A percentile compares a stretch with the other conserved stretches of the same genome.
Conservation (phyloP, 208 protist genomes). For the Plasmodiophora brassicae region DNA sequence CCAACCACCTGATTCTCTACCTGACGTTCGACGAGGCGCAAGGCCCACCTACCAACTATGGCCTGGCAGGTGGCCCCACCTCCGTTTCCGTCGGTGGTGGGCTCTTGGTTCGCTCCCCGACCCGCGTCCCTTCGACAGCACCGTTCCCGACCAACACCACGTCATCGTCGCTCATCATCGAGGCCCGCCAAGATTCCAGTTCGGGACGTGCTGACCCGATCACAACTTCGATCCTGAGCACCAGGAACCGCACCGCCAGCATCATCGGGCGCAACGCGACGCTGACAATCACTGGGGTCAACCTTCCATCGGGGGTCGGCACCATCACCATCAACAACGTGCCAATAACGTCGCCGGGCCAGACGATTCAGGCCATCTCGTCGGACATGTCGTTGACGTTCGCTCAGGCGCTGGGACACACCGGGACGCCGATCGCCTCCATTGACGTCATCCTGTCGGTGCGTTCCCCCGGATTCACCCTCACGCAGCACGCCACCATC, state of each 20-base stretch:
- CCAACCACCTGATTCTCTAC: neutral
- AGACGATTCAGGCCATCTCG: too few species aligned
- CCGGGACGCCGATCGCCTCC: neutral
- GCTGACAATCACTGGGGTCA: too few species aligned
- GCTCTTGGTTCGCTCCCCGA: neutral
- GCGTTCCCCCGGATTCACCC: neutral
- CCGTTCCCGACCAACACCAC: neutral
- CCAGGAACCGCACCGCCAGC: too few species aligned
- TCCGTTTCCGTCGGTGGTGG: neutral
- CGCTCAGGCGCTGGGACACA: neutral
- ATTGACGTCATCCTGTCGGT: neutral
- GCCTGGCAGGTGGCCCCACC: too few species aligned
- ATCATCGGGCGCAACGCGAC: too few species aligned
- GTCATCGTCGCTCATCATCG: neutral
- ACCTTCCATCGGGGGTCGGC: too few species aligned
- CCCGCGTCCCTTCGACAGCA: neutral
- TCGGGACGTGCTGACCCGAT: neutral
- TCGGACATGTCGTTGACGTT: neutral
- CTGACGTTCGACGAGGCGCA: neutral
- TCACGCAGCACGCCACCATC: too few species aligned
- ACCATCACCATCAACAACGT: too few species aligned
- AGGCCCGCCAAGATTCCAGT: too few species aligned
- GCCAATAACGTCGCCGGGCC: neutral
- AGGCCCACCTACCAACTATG: neutral
- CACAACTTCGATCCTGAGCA: too few species aligned